Conservation (phyloP, 169 alveolate genomes). For the Toxoplasma gondii region DNA sequence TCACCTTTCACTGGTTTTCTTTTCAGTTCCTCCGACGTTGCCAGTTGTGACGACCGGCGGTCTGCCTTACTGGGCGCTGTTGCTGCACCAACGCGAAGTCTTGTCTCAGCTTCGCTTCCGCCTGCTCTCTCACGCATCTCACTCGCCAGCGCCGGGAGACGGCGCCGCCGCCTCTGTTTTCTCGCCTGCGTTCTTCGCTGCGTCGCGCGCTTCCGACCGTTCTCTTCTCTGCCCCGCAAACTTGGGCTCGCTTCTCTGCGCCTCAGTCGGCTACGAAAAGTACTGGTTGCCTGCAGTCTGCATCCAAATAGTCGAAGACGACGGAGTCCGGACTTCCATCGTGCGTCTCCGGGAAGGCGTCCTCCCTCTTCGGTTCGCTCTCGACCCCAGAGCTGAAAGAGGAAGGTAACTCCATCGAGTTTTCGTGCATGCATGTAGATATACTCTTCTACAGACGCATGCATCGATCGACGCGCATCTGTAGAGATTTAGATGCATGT, state of each 20-base stretch:
- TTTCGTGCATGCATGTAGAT: neutral
- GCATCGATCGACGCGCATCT: no score
- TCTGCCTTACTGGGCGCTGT: constrained; percentile 45
- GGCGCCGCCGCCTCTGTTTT: neutral
- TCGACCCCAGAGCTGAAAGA: constrained; percentile 40
- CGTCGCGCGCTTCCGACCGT: neutral
- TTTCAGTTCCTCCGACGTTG: constrained; percentile 65
- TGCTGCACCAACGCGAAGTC: constrained; percentile 48
- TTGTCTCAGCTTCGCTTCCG: neutral
- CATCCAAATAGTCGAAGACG: constrained; percentile 59
- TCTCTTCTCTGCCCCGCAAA: neutral
- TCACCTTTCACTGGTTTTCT: no score
- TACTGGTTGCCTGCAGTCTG: constrained; percentile 54
- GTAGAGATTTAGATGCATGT: no score
- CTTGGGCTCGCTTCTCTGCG: constrained; percentile 21
- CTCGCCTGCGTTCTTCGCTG: neutral
- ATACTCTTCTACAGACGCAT: neutral
- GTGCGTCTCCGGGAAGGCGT: constrained; percentile 47
- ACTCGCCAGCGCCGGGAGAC: neutral
- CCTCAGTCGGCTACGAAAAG: constrained; percentile 60
- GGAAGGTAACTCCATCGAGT: neutral
- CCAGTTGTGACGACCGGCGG: constrained; percentile 64
- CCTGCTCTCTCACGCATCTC: neutral
- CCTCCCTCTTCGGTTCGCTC: constrained; percentile 61
- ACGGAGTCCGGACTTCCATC: constrained; percentile 24